These are phyloP conservation scores for Cryphonectria nitschkei DNA, from an alignment of 2,329 filamentous ascomycete genomes.

Conservation along the genomic window DNA sequence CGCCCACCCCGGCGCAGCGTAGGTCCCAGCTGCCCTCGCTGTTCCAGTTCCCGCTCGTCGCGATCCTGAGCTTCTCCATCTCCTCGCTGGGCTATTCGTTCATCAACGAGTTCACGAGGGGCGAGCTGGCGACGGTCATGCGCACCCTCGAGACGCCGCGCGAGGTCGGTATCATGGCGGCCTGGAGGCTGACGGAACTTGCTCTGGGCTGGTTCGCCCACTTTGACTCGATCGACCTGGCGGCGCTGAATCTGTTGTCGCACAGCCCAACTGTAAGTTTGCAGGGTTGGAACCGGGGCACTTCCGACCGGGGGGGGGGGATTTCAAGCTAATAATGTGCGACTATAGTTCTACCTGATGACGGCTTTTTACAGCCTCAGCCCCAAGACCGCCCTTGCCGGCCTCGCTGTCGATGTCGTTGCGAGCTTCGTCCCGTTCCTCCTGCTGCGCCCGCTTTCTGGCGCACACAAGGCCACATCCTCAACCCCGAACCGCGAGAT, in stretches of 20 bases:
- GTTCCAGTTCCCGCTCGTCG: slow-evolving; percentile 57
- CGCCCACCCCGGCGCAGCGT: slow-evolving; percentile 14
- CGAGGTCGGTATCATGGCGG: slow-evolving; percentile 59
- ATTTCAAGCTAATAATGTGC: slow-evolving; percentile 20
- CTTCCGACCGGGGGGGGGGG: neutral
- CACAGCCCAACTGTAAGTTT: slow-evolving; percentile 70
- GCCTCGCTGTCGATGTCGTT: slow-evolving; percentile 69
- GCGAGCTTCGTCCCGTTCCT: slow-evolving; percentile 75
- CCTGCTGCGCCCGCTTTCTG: slow-evolving; percentile 70
- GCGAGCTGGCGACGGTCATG: slow-evolving; percentile 70
- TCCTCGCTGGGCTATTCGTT: slow-evolving; percentile 68
- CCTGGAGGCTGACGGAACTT: slow-evolving; percentile 68
- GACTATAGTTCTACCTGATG: slow-evolving; percentile 70
- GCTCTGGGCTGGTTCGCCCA: slow-evolving; percentile 72
- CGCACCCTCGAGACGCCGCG: slow-evolving; percentile 64
- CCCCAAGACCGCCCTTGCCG: slow-evolving; percentile 60
- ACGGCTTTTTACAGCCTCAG: slow-evolving; percentile 76
- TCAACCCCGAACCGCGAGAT: slow-evolving; percentile 65
- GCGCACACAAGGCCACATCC: slow-evolving; percentile 61
- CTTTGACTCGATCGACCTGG: slow-evolving; percentile 74
- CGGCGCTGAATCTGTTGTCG: slow-evolving; percentile 68
- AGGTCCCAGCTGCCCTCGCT: slow-evolving; percentile 46
- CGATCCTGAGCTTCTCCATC: slow-evolving; percentile 61
- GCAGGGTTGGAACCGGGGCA: slow-evolving; percentile 10
- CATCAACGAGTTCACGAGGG: slow-evolving; percentile 61